Percentiles rank a stretch among this genome's conserved stretches.
phyloP scores from a whole-genome alignment of 1,139 yeast species.

The Hanseniaspora gamundiae region DNA sequence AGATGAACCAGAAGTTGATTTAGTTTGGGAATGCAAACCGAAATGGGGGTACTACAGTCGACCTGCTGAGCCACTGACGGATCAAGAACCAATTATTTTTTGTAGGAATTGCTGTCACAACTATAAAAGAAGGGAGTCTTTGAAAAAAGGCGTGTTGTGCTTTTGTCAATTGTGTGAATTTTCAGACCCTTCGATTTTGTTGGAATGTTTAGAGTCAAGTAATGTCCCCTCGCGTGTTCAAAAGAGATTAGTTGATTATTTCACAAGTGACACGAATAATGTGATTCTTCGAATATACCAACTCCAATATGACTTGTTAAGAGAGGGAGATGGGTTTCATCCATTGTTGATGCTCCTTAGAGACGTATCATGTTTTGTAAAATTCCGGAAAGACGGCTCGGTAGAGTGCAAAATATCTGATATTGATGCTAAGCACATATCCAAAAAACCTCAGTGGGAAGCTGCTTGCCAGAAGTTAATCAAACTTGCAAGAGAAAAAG shows the following conservation, averaged over 20 bases:
- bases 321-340: conserved; percentile 4
- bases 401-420: conserved; percentile 16
- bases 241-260: conserved; percentile 10
- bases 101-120: conserved; percentile 24
- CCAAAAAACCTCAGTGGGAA: conserved; percentile 11
- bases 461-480: background rate
- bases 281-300: conserved; percentile 12
- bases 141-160: background rate
- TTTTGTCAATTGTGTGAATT: background rate
- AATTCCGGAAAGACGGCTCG: conserved; percentile 12
- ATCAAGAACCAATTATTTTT: conserved; percentile 8
- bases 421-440: conserved; percentile 22
- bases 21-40: conserved; percentile 22
- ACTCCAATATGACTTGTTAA: conserved; percentile 11
- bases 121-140: conserved; percentile 9
- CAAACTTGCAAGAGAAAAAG: background rate
- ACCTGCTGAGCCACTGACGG: conserved; percentile 4
- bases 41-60: conserved; percentile 17
- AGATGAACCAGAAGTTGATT: background rate
- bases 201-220: conserved; percentile 1
- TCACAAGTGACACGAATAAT: conserved; percentile 10
- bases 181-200: background rate
- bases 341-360: conserved; percentile 20
- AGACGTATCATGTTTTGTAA: conserved; percentile 22
- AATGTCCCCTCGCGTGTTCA: conserved; percentile 11